A percentile compares a stretch with the other conserved stretches of the same genome.
These are phyloP conservation scores for Neodidymelliopsis sp. DNA, from an alignment of 2,329 filamentous ascomycete genomes.

Conservation along the genomic window DNA sequence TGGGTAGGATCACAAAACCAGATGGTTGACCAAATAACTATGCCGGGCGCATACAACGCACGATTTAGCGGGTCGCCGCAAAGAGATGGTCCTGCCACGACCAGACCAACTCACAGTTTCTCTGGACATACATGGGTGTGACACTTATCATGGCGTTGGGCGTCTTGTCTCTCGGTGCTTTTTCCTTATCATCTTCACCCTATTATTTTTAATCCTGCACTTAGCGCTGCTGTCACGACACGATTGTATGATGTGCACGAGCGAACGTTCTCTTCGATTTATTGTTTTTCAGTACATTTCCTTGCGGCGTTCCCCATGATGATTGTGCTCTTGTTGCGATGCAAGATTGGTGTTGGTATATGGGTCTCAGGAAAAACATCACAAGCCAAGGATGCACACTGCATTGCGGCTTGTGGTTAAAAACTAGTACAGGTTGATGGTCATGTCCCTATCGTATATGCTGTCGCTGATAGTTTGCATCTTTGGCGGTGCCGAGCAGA, in stretches of 20 bases:
- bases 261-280: conserved; percentile 26
- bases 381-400: conserved; percentile 27
- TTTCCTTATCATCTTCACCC: conserved; percentile 19
- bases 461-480: conserved; percentile 20
- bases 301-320: conserved; percentile 10
- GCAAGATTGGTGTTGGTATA: conserved; percentile 33
- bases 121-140: conserved; percentile 1
- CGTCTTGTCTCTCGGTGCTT: conserved; percentile 10
- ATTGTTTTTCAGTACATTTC: conserved; percentile 10
- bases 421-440: conserved; percentile 23
- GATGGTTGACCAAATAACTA: background rate
- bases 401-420: conserved; percentile 43
- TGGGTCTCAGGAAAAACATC: conserved; percentile 16
- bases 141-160: conserved; percentile 5
- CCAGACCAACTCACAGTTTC: background rate
- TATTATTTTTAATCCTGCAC: conserved; percentile 40
- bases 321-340: conserved; percentile 16
- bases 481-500: background rate
- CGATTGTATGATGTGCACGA: conserved; percentile 37
- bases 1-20: background rate
- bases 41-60: conserved; percentile 1
- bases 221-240: conserved; percentile 28
- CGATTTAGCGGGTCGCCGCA: background rate
- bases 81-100: background rate
- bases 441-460: conserved; percentile 38